A percentile compares a stretch with the other conserved stretches of the same genome.
Evolutionary conservation across 2,329 filamentous ascomycete species (phyloP).

Genomic region (Verticillium albo-atrum): DNA sequence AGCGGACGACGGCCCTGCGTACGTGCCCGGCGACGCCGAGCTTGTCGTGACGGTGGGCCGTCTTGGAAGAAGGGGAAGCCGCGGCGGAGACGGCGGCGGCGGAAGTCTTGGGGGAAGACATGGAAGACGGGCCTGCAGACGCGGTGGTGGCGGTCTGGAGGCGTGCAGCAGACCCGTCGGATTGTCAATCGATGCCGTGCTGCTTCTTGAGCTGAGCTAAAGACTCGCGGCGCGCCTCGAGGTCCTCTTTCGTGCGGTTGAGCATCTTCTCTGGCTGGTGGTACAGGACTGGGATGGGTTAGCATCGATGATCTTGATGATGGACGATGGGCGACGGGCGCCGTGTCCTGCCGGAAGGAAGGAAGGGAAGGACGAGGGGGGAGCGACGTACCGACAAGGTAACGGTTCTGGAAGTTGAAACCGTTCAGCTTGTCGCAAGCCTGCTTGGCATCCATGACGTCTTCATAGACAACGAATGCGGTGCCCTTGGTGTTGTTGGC

Average conservation of each 20-base stretch:
- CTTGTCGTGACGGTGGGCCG: constrained; percentile 39
- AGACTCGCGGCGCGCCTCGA: constrained; percentile 90
- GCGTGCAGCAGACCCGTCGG: constrained; percentile 59
- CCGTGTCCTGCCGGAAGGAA: too few species aligned
- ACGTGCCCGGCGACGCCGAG: constrained; percentile 30
- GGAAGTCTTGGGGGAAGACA: constrained; percentile 32
- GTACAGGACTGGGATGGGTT: constrained; percentile 47
- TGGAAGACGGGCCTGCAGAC: constrained; percentile 59
- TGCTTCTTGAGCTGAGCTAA: constrained; percentile 97
- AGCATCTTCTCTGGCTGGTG: constrained; percentile 64
- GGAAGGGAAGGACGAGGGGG: neutral
- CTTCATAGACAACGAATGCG: constrained; percentile 98
- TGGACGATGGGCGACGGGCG: too few species aligned
- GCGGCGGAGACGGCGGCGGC: constrained; percentile 16
- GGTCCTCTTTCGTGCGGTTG: constrained; percentile 79
- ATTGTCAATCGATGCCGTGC: constrained; percentile 97
- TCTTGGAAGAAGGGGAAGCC: constrained; percentile 34
- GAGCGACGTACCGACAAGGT: constrained; percentile 79
- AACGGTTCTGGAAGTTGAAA: constrained; percentile 99
- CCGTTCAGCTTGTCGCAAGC: constrained; percentile 99
- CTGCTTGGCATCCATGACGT: constrained; percentile 97
- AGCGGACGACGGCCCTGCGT: constrained; percentile 35
- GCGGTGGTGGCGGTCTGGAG: constrained; percentile 33
- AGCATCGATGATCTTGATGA: constrained; percentile 3
- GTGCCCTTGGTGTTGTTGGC: constrained; percentile 97